Evolutionary conservation across 2,329 filamentous ascomycete species (phyloP).

Genomic region (Aspergillus persii): DNA sequence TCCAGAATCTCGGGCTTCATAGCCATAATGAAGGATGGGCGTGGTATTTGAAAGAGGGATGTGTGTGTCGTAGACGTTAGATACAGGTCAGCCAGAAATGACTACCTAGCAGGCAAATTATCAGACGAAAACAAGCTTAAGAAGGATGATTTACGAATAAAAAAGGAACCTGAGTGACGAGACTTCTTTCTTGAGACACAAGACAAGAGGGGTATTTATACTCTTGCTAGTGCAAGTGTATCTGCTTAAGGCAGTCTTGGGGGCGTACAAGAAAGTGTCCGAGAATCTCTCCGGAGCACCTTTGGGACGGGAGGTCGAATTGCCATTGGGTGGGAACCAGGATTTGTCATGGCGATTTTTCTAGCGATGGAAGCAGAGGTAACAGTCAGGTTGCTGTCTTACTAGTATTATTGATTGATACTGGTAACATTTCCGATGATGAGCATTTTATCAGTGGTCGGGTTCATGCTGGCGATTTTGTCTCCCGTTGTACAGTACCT

Average conservation of each 20-base stretch:
- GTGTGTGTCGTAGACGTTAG: neutral
- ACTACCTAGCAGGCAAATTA: neutral
- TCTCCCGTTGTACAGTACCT: too few species aligned
- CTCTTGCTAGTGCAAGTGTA: neutral
- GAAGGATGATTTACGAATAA: neutral
- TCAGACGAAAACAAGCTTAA: neutral
- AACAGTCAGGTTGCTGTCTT: neutral
- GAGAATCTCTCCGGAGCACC: slow-evolving; percentile 1
- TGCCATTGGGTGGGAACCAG: neutral
- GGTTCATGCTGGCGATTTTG: neutral
- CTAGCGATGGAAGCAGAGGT: too few species aligned
- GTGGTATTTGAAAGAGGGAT: neutral
- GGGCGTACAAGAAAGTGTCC: neutral
- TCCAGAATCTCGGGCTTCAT: slow-evolving; percentile 16
- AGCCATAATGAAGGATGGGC: slow-evolving; percentile 10
- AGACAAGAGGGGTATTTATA: slow-evolving; percentile 1
- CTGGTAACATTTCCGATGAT: neutral
- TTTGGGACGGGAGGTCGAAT: neutral
- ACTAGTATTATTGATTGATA: too few species aligned
- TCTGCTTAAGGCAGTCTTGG: neutral
- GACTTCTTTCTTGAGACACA: neutral
- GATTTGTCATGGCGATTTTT: neutral
- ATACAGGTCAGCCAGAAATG: neutral
- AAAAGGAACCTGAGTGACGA: neutral
- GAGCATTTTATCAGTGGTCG: neutral